Evolutionary conservation across 2,329 filamentous ascomycete species (phyloP), one percentile per base, ranked within the genome.

Genomic region (Trichoderma semiorbis): DNA sequence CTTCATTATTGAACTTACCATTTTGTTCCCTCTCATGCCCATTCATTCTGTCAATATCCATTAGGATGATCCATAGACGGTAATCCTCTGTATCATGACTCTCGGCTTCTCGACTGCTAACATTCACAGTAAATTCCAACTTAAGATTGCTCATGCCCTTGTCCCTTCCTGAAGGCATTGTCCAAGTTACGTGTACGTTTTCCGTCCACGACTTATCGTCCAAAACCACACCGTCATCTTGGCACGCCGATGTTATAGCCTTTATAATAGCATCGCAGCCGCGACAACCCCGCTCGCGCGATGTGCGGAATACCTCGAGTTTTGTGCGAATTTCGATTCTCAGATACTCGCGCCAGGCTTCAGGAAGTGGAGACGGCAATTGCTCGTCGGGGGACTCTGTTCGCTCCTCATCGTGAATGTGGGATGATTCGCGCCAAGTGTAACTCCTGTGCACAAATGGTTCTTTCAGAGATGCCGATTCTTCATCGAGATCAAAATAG

Each of bases 401-500:
- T 18, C 39, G 57, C 5, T 50, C 43, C 18, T 69, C 71, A 60
- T 57, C 34, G 16, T 63, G 66, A 55, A 43, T 47, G 16, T 24
- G 36, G 5, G 32, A 34, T 24, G 39, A 16, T 26, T 62, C 32
- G 39, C 57, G 43, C 67, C 43, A 65, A n/a, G 43, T 61, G 36
- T 57, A 72, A 24, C 28, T 18, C 50, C 66, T 57, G 28, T 61
- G 43, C n/a, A 72, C 65, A 21, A 5, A 5, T 14, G 58, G 60
- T 6, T 53, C 61, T 10, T 5, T 30, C 5, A 70, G 36, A 70
- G 39, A 28, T 10, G 60, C 47, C 5, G 50, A 39, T 18, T 65
- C 34, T 53, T 65, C 53, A 7, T 70, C 66, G 14, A 72, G n/a
- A 36, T 60, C 36, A 32, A 72, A 72, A 30, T 72, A 70, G n/a